These are phyloP conservation scores for Drechslerella dactyloides DNA, from an alignment of 2,329 filamentous ascomycete genomes.

Conservation along the genomic window DNA sequence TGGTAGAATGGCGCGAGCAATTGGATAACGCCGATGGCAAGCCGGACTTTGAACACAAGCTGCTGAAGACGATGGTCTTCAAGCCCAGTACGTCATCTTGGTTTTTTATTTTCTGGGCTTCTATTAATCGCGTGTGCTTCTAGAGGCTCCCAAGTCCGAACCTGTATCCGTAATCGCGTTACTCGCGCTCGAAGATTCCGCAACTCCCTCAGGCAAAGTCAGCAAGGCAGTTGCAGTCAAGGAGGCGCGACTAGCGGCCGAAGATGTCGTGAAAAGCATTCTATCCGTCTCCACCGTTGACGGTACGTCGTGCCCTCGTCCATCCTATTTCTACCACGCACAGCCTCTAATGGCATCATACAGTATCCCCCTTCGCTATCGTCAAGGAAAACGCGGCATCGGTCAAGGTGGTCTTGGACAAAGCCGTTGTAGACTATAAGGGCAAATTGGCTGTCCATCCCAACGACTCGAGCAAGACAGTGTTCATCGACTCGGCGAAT, in stretches of 20 bases:
- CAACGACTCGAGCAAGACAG: slow-evolving; percentile 53
- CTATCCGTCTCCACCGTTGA: slow-evolving; percentile 52
- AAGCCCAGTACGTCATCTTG: slow-evolving; percentile 53
- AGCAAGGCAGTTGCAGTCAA: slow-evolving; percentile 53
- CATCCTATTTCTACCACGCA: neutral
- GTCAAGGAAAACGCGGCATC: slow-evolving; percentile 53
- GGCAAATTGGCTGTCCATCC: slow-evolving; percentile 54
- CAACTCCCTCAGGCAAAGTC: slow-evolving; percentile 52
- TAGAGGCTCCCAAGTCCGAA: slow-evolving; percentile 54
- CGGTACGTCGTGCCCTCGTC: slow-evolving; percentile 37
- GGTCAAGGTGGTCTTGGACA: slow-evolving; percentile 55
- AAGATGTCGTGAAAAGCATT: slow-evolving; percentile 52
- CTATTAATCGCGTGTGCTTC: neutral
- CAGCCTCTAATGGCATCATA: slow-evolving; percentile 6
- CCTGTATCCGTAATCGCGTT: slow-evolving; percentile 53
- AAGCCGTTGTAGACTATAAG: slow-evolving; percentile 52
- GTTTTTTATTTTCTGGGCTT: neutral
- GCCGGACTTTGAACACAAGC: slow-evolving; percentile 52
- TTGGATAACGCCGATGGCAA: slow-evolving; percentile 47
- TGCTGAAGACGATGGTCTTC: slow-evolving; percentile 56
- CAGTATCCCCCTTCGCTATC: slow-evolving; percentile 55
- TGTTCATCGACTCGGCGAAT: slow-evolving; percentile 52
- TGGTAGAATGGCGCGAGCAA: slow-evolving; percentile 54
- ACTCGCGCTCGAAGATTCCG: slow-evolving; percentile 54
- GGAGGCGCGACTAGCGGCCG: slow-evolving; percentile 54